These are phyloP conservation scores for Amanita pallidorosea DNA, from an alignment of 768 basidiomycete species.

Conservation along the genomic window DNA sequence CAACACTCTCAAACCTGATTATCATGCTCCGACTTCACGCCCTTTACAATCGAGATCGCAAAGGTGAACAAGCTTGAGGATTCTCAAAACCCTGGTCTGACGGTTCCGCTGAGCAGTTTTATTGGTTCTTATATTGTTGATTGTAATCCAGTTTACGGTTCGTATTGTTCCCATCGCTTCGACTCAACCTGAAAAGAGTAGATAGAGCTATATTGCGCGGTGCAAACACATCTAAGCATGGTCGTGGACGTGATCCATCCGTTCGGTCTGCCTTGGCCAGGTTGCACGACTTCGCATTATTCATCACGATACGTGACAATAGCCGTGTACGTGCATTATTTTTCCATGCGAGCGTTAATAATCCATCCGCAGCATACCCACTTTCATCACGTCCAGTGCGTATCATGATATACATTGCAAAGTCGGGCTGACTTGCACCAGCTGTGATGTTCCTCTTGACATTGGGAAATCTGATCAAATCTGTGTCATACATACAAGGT, in stretches of 20 bases:
- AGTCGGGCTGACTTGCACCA: background rate
- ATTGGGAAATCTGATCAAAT: background rate
- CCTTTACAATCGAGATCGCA: background rate
- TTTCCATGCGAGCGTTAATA: background rate
- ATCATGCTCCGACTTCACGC: background rate
- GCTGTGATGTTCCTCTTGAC: conserved; percentile 1
- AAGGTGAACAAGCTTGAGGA: background rate
- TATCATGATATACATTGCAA: background rate
- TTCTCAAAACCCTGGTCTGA: background rate
- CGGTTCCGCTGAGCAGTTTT: background rate
- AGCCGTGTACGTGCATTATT: background rate
- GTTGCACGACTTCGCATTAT: background rate
- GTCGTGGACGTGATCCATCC: background rate
- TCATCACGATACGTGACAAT: background rate
- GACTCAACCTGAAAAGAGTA: background rate
- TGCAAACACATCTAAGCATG: background rate
- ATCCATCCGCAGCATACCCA: background rate
- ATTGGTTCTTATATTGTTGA: background rate
- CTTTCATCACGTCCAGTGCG: background rate
- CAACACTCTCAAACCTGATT: background rate
- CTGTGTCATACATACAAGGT: background rate
- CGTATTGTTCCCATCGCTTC: background rate
- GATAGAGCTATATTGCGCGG: background rate
- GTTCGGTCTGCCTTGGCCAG: background rate
- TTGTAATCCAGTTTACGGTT: background rate